A percentile compares a stretch with the other conserved stretches of the same genome.
Conservation (phyloP, 495 filamentous ascomycete species). For the Pyrenula aspistea region DNA sequence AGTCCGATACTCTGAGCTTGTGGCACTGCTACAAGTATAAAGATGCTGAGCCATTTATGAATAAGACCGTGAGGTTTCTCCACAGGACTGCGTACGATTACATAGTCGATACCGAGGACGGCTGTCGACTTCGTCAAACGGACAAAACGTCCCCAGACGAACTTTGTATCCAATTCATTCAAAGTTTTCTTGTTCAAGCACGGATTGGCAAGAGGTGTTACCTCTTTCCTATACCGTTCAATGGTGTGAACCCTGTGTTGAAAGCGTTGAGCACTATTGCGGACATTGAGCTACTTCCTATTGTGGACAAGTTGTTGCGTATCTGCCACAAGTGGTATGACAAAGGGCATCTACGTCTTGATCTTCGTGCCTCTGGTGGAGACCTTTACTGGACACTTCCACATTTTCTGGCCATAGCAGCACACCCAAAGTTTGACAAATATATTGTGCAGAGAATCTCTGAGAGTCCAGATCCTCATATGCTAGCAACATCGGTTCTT, state of each 20-base stretch:
- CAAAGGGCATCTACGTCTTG: background rate
- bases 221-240: background rate
- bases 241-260: background rate
- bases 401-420: background rate
- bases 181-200: background rate
- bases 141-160: background rate
- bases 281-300: background rate
- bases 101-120: background rate
- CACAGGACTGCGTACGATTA: background rate
- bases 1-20: background rate
- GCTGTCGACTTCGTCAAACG: background rate
- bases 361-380: background rate
- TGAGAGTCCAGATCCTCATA: background rate
- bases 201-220: background rate
- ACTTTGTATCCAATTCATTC: background rate
- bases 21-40: background rate
- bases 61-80: background rate
- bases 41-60: background rate
- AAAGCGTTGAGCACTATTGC: background rate
- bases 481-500: background rate
- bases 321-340: background rate
- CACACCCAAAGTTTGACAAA: background rate
- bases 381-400: background rate
- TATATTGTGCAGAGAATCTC: background rate
- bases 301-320: background rate